A percentile compares a stretch with the other conserved stretches of the same genome.
These are phyloP conservation scores for Symmetrospora coprosmae DNA, from an alignment of 768 basidiomycete genomes.

Conservation along the genomic window DNA sequence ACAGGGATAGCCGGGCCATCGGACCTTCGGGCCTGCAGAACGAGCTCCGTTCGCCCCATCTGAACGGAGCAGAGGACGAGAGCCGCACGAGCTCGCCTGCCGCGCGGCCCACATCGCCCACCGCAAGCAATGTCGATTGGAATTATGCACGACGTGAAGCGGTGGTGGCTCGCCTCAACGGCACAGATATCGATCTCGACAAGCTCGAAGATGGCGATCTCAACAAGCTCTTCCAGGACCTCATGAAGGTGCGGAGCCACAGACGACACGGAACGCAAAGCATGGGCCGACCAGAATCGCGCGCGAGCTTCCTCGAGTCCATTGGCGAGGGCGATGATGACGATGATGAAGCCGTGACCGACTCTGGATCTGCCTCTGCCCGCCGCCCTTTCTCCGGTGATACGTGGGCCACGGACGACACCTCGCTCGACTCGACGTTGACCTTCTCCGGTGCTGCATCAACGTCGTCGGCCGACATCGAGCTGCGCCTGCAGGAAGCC, in stretches of 20 bases:
- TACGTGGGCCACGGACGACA: constrained; percentile 63
- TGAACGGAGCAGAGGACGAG: constrained; percentile 49
- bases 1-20: constrained; percentile 52
- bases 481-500: constrained; percentile 12
- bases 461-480: constrained; percentile 1
- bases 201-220: constrained; percentile 88
- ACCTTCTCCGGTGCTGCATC: constrained; percentile 11
- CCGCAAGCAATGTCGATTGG: constrained; percentile 77
- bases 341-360: constrained; percentile 27
- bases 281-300: constrained; percentile 66
- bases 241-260: constrained; percentile 60
- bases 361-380: neutral
- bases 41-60: constrained; percentile 29
- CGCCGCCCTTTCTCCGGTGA: constrained; percentile 59
- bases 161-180: constrained; percentile 62
- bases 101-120: constrained; percentile 59
- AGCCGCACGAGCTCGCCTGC: constrained; percentile 42
- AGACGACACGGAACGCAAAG: constrained; percentile 48
- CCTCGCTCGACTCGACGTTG: constrained; percentile 54
- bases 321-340: constrained; percentile 29
- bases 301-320: constrained; percentile 34
- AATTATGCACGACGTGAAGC: constrained; percentile 92
- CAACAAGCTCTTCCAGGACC: constrained; percentile 51
- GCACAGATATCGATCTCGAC: constrained; percentile 76
- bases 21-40: constrained; percentile 13